Evolutionary conservation across 768 basidiomycete genomes (phyloP), one percentile per base, ranked within the genome.

Genomic region (Hypsizygus marmoreus): DNA sequence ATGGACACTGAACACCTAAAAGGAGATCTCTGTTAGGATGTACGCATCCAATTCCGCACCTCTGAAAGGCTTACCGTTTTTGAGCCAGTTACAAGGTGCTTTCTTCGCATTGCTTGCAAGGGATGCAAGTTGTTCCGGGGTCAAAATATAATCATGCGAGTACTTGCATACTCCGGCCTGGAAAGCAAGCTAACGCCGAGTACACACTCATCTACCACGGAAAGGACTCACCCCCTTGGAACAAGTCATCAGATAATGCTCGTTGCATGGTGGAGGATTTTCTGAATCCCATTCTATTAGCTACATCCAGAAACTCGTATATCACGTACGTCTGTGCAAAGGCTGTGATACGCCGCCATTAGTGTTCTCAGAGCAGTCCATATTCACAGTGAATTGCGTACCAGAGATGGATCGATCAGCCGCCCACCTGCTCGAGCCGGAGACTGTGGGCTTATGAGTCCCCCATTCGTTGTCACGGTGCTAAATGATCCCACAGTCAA

Each of bases 251-350:
- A 91, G 67, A 64, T 91, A 91, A 59, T 82, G 79, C 66, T 91
- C 88, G 56, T 91, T 91, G 71, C 89, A 91, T 13, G 89, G 89
- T 11, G 89, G 88, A 25, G 89, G 89, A 48, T 76, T 80, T 67
- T 91, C 89, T 91, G 63, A 36, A 43, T 34, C 48, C 9, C 34
- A 28, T 53, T 22, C 22, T 22, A 47, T 56, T 50, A 50, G 45
- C 19, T 34, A 38, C 28, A 32, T 40, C 8, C 17, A 28, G 31
- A 39, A 20, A 26, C 40, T 38, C 13, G 29, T 19, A 47, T 43
- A 40, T 34, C 39, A 72, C 84, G 49, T 61, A 86, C 87, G 86
- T 72, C 88, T 87, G 59, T 89, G 87, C 45, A 89, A 70, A 25
- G 86, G 86, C 87, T 90, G 55, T 42, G 40, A 12, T 24, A 33